Percentiles rank a stretch among this genome's conserved stretches.
Evolutionary conservation across 2,329 filamentous ascomycete genomes (phyloP).

Genomic region (Beauveria rudraprayagi): DNA sequence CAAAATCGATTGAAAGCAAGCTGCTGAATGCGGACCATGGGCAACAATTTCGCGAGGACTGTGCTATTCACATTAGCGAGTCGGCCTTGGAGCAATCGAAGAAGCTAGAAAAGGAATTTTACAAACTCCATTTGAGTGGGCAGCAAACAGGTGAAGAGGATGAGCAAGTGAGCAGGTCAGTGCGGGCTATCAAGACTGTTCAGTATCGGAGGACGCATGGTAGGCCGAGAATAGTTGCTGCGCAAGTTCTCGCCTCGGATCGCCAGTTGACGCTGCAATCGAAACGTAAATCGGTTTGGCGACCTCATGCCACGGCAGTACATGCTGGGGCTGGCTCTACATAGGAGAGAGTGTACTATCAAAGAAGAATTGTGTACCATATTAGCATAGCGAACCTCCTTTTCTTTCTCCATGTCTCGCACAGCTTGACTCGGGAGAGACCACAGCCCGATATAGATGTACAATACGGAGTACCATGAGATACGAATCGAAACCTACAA

Average conservation of each 20-base stretch:
- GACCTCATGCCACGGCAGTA: not conserved
- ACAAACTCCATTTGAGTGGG: not conserved
- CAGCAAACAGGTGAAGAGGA: not conserved
- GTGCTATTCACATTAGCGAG: constrained; percentile 22
- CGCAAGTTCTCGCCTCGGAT: not conserved
- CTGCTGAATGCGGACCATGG: constrained; percentile 24
- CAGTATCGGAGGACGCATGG: too few relatives aligned
- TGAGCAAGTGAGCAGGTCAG: not conserved
- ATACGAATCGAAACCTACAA: too few relatives aligned
- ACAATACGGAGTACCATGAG: not conserved
- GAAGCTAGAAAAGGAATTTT: constrained; percentile 18
- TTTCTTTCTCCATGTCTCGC: not conserved
- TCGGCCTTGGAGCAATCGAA: constrained; percentile 16
- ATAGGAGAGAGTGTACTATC: not conserved
- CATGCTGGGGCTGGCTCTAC: not conserved
- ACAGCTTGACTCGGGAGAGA: not conserved
- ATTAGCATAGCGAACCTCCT: not conserved
- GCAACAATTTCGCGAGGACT: constrained; percentile 21
- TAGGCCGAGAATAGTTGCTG: not conserved
- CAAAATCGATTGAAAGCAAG: constrained; percentile 27
- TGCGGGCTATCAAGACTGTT: not conserved
- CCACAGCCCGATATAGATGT: not conserved
- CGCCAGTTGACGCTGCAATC: not conserved
- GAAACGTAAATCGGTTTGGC: not conserved
- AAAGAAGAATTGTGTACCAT: not conserved